These are phyloP conservation scores for Penicillium desertorum DNA, from an alignment of 495 filamentous ascomycete genomes.

Conservation along the genomic window DNA sequence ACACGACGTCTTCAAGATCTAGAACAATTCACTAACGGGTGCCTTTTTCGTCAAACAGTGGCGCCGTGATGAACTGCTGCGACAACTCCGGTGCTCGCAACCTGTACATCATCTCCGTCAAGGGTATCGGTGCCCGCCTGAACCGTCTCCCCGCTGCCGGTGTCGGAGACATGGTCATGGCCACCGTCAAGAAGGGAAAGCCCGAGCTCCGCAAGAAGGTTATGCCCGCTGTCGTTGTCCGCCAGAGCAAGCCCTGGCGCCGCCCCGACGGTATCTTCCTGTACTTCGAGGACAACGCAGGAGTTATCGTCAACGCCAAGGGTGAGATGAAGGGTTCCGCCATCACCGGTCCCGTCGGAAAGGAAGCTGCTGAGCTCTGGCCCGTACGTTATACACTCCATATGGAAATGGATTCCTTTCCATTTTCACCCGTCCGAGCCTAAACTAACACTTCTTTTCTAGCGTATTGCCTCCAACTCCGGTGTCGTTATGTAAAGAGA, in stretches of 20 bases:
- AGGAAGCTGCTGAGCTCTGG: conserved; percentile 99
- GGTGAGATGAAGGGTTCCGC: conserved; percentile 99
- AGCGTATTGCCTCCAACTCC: conserved; percentile 99
- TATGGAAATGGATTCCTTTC: not conserved
- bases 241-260: conserved; percentile 99
- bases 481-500: conserved; percentile 96
- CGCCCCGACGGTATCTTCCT: conserved; percentile 95
- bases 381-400: conserved; percentile 61
- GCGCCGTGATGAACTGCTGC: conserved; percentile 94
- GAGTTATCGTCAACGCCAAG: conserved; percentile 99
- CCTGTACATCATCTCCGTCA: conserved; percentile 99
- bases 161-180: conserved; percentile 99
- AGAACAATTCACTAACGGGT: conserved; percentile 22
- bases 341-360: conserved; percentile 98
- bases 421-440: not conserved
- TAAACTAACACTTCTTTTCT: conserved; percentile 8
- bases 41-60: conserved; percentile 53
- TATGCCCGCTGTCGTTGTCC: conserved; percentile 97
- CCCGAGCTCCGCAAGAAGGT: conserved; percentile 99
- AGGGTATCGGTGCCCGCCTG: conserved; percentile 96
- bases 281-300: conserved; percentile 99
- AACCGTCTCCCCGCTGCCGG: conserved; percentile 97
- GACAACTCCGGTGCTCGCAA: conserved; percentile 99
- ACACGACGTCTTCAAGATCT: conserved; percentile 10
- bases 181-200: conserved; percentile 99